Evolutionary conservation across 2,329 filamentous ascomycete genomes (phyloP).

Genomic region (Dothistroma pini): DNA sequence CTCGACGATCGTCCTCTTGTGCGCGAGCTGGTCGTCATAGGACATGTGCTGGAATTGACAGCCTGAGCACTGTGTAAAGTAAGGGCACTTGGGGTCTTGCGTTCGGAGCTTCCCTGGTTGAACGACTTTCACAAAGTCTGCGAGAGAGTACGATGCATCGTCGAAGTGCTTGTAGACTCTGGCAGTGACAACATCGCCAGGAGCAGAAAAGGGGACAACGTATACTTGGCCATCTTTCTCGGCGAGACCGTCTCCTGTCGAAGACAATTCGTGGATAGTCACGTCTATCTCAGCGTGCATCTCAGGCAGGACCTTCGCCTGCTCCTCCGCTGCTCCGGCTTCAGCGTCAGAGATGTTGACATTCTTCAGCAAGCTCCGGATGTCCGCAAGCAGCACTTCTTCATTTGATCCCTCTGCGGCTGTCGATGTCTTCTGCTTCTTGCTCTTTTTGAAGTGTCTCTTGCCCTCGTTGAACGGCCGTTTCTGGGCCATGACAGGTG

Average conservation of each 20-base stretch:
- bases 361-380: conserved; percentile 41
- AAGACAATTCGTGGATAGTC: conserved; percentile 77
- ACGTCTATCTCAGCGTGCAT: conserved; percentile 74
- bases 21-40: conserved; percentile 76
- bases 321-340: conserved; percentile 20
- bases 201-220: conserved; percentile 81
- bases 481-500: conserved; percentile 33
- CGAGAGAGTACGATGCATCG: conserved; percentile 65
- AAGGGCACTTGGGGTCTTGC: conserved; percentile 72
- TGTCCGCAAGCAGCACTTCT: conserved; percentile 47
- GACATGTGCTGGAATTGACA: conserved; percentile 98
- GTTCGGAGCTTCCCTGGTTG: conserved; percentile 72
- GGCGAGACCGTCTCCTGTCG: conserved; percentile 86
- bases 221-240: conserved; percentile 68
- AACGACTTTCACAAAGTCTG: conserved; percentile 77
- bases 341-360: conserved; percentile 23
- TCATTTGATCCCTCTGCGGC: conserved; percentile 47
- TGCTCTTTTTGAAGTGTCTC: conserved; percentile 42
- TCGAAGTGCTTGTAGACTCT: conserved; percentile 72
- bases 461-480: conserved; percentile 37
- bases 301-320: conserved; percentile 47
- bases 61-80: conserved; percentile 83
- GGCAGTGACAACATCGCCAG: conserved; percentile 74
- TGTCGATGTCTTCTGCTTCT: conserved; percentile 46
- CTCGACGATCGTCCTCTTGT: conserved; percentile 83